Evolutionary conservation across 2,329 filamentous ascomycete species (phyloP).

Genomic region (Pseudocercospora eumusae): DNA sequence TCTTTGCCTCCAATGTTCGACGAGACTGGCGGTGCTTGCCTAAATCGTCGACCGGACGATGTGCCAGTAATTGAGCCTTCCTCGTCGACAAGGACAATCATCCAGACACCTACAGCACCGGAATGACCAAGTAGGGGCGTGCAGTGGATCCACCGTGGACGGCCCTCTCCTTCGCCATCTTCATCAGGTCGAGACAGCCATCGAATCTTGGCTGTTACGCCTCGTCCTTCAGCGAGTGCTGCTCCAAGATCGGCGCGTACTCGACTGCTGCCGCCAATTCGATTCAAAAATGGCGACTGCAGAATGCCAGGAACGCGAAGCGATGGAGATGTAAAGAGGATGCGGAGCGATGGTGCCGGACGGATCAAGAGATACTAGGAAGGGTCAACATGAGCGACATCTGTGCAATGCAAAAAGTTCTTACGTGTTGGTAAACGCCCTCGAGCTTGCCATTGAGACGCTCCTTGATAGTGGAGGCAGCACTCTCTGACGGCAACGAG

Average conservation of each 20-base stretch:
- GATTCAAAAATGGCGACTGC: constrained; percentile 52
- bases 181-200: constrained; percentile 60
- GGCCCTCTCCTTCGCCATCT: constrained; percentile 54
- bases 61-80: constrained; percentile 32
- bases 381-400: constrained; percentile 9
- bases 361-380: constrained; percentile 51
- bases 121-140: constrained; percentile 69
- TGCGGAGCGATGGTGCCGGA: constrained; percentile 51
- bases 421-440: constrained; percentile 61
- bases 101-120: constrained; percentile 73
- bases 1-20: constrained; percentile 40
- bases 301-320: constrained; percentile 53
- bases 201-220: constrained; percentile 72
- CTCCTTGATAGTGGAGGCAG: constrained; percentile 25
- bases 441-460: constrained; percentile 47
- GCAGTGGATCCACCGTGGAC: constrained; percentile 74
- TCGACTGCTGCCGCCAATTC: constrained; percentile 53
- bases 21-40: constrained; percentile 41
- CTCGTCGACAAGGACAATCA: constrained; percentile 72
- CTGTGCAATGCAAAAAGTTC: constrained; percentile 29
- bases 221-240: constrained; percentile 68
- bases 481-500: constrained; percentile 17
- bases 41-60: constrained; percentile 35
- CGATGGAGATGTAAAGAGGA: constrained; percentile 54
- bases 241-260: constrained; percentile 56